Percentiles rank a stretch among this genome's conserved stretches.
Conservation (phyloP, 352 stramenopile species). For the Globisporangium polare region DNA sequence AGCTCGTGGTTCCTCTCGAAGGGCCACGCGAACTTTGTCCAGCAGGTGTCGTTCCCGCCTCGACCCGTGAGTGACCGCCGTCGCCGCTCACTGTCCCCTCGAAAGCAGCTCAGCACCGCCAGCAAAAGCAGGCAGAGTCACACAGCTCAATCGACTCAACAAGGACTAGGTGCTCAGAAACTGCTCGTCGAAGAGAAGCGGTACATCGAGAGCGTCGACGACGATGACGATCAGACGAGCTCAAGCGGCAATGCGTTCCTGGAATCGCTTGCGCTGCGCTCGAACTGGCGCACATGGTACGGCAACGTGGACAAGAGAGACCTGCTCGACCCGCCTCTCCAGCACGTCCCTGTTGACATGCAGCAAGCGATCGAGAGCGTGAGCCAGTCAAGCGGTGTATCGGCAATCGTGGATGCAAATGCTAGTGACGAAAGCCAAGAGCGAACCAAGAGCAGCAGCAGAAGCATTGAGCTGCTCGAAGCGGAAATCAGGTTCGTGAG, state of each 20-base stretch:
- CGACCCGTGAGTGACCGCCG: slow-evolving; percentile 23
- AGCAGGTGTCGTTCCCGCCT: slow-evolving; percentile 17
- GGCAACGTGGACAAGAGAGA: slow-evolving; percentile 31
- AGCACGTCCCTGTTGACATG: slow-evolving; percentile 24
- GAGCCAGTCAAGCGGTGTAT: neutral
- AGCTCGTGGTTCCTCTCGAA: slow-evolving; percentile 25
- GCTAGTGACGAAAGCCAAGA: neutral
- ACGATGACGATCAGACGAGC: neutral
- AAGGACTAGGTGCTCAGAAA: neutral
- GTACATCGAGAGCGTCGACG: neutral
- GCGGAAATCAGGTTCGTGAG: slow-evolving; percentile 38
- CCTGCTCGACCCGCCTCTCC: slow-evolving; percentile 51
- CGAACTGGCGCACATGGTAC: slow-evolving; percentile 65
- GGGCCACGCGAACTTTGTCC: slow-evolving; percentile 24
- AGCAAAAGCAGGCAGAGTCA: neutral
- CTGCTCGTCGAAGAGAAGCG: neutral
- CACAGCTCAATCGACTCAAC: neutral
- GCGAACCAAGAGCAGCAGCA: neutral
- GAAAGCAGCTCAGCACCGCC: neutral
- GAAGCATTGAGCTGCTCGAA: slow-evolving; percentile 33
- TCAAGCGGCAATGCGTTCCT: slow-evolving; percentile 36
- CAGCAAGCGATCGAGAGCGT: slow-evolving; percentile 12
- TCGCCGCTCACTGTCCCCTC: slow-evolving; percentile 46
- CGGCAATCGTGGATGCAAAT: slow-evolving; percentile 3
- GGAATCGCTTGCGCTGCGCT: slow-evolving; percentile 35